A percentile compares a stretch with the other conserved stretches of the same genome.
Evolutionary conservation across 495 filamentous ascomycete species (phyloP).

Genomic region (Annulohypoxylon moriforme): DNA sequence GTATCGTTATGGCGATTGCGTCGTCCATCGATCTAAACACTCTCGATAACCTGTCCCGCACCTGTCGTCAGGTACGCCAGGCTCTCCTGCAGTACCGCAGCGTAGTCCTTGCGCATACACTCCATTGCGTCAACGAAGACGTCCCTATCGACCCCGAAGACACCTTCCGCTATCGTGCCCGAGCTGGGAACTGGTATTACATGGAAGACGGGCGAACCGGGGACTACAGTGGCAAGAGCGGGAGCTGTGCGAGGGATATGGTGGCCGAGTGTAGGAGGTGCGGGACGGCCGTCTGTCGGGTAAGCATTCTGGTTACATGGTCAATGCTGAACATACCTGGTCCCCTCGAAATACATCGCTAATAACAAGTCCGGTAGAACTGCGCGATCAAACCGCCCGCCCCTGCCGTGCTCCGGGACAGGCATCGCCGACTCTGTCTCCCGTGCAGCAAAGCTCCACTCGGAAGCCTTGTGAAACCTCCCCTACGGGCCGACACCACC

Average conservation of each 20-base stretch:
- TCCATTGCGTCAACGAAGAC: slow-evolving; percentile 80
- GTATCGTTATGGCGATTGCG: slow-evolving; percentile 80
- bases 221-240: slow-evolving; percentile 69
- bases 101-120: slow-evolving; percentile 74
- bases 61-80: slow-evolving; percentile 80
- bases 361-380: slow-evolving; percentile 66
- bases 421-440: slow-evolving; percentile 82
- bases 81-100: slow-evolving; percentile 80
- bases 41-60: slow-evolving; percentile 80
- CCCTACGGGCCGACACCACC: slow-evolving; percentile 43
- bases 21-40: slow-evolving; percentile 84
- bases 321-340: neutral
- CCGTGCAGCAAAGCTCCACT: slow-evolving; percentile 77
- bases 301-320: slow-evolving; percentile 53
- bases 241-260: slow-evolving; percentile 84
- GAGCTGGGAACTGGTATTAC: slow-evolving; percentile 63
- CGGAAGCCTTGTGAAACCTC: slow-evolving; percentile 53
- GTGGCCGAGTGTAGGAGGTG: slow-evolving; percentile 85
- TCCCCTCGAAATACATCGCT: neutral
- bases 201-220: slow-evolving; percentile 55
- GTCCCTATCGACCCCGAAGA: slow-evolving; percentile 60
- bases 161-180: slow-evolving; percentile 61
- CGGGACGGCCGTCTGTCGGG: slow-evolving; percentile 79
- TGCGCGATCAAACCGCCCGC: slow-evolving; percentile 83
- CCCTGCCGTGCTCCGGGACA: slow-evolving; percentile 67